Base-by-base conservation (phyloP, 1,284 basidiomycete genomes). In the Tylopilus sp. region DNA sequence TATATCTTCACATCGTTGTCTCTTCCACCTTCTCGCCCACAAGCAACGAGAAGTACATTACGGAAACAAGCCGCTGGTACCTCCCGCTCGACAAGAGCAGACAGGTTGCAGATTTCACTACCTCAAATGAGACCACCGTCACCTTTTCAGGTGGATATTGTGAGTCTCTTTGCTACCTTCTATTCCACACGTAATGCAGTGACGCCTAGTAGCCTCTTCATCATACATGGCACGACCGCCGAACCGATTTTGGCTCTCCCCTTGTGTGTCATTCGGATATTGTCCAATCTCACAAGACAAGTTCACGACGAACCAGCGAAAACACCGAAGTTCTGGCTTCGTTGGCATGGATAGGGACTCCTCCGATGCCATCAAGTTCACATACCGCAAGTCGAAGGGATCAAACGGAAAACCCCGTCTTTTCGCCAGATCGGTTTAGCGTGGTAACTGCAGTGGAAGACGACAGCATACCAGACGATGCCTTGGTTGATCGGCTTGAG, bases 391-490 rank as follows among this genome's bases (percentile, higher is more conserved):
- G 49, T 10, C 30, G 17, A 33, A 40, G 11, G 34, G 1, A 9
- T 45, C 52, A 30, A 10, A 8, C 7, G 0, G 20, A 44, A 45
- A 49, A 34, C 26, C 10, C 44, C 21, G 18, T 20, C 20, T 45
- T 35, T 31, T 33, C 45, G 9, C 31, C 54, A 0, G 51, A 52
- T 37, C 46, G 24, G 7, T 29, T 66, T 33, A 46, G 46, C 44
- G 57, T 63, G 44, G 71, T 72, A 1, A 73, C 72, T 57, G 77
- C 75, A 9, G 70, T 78, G 58, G 73, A 71, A 18, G 75, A 78
- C 39, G 74, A 77, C 35, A 72, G 62, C 11, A 67, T 80, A 45
- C 67, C 75, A 2, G 76, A 80, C 56, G 76, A 75, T 52, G 65
- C 68, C 7, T 62, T 79, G 9, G 71, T 79, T 4, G 60, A 69